Conservation (phyloP, 225 moss, liverwort and hornwort species). For the Antitrichia curtipendula region DNA sequence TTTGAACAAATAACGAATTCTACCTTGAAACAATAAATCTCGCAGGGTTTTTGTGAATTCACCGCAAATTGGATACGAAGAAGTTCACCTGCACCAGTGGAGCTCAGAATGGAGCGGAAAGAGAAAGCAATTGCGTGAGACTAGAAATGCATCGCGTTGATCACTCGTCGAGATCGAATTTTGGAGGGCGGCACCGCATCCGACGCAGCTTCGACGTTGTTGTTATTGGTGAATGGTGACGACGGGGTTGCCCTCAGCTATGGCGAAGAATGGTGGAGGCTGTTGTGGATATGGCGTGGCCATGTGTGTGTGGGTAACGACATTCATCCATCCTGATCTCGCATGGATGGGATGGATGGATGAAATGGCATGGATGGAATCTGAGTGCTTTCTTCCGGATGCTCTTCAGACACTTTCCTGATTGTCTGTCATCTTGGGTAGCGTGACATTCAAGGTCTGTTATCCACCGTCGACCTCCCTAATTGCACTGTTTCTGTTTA, state of each 20-base stretch:
- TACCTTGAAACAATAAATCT: background rate
- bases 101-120: background rate
- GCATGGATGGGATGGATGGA: background rate
- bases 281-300: slow-evolving; percentile 10
- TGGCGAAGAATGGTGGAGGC: background rate
- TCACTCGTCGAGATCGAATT: background rate
- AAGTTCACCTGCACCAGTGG: background rate
- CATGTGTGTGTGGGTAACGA: background rate
- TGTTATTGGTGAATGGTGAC: background rate
- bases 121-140: background rate
- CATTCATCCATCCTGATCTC: background rate
- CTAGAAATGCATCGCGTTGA: background rate
- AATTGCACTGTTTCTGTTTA: background rate
- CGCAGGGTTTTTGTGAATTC: background rate
- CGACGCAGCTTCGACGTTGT: background rate
- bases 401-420: background rate
- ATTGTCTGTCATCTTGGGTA: background rate
- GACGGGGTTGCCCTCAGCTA: background rate
- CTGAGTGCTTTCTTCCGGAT: no score
- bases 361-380: background rate
- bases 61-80: background rate
- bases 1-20: background rate
- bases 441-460: background rate
- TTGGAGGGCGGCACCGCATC: background rate
- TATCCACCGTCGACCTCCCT: background rate